Conservation (phyloP, 176 grass and related monocot species). For the Oryza officinalis region DNA sequence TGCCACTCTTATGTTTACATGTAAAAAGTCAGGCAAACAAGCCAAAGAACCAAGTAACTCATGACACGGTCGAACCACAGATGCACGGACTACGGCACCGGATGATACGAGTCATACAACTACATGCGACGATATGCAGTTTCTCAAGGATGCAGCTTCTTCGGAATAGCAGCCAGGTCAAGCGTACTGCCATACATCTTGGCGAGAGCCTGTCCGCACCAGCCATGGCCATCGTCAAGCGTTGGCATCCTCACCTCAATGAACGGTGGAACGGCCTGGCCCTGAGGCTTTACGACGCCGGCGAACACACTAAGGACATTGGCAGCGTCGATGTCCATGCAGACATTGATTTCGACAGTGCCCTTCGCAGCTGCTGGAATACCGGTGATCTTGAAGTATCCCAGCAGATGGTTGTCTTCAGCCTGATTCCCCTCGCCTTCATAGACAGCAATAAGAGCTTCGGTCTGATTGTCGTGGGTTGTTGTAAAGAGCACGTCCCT, state of each 20-base stretch:
- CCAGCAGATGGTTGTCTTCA: slow-evolving; percentile 60
- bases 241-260: slow-evolving; percentile 73
- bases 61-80: background rate
- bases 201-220: slow-evolving; percentile 57
- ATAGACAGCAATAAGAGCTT: slow-evolving; percentile 61
- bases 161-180: slow-evolving; percentile 47
- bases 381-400: slow-evolving; percentile 66
- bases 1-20: background rate
- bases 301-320: slow-evolving; percentile 56
- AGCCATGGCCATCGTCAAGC: slow-evolving; percentile 59
- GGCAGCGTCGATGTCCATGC: slow-evolving; percentile 71
- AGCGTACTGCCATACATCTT: slow-evolving; percentile 48
- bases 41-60: background rate
- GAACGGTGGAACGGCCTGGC: slow-evolving; percentile 35
- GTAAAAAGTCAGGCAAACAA: background rate
- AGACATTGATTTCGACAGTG: slow-evolving; percentile 52
- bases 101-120: background rate
- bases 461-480: slow-evolving; percentile 47
- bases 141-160: slow-evolving; percentile 55
- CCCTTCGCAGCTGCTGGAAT: slow-evolving; percentile 54
- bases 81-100: background rate
- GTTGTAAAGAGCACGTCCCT: slow-evolving; percentile 66
- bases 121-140: background rate
- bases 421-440: slow-evolving; percentile 56
- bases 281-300: slow-evolving; percentile 39